phyloP scores from a whole-genome alignment of 495 filamentous ascomycete genomes.

The Penicillium arizonense region DNA sequence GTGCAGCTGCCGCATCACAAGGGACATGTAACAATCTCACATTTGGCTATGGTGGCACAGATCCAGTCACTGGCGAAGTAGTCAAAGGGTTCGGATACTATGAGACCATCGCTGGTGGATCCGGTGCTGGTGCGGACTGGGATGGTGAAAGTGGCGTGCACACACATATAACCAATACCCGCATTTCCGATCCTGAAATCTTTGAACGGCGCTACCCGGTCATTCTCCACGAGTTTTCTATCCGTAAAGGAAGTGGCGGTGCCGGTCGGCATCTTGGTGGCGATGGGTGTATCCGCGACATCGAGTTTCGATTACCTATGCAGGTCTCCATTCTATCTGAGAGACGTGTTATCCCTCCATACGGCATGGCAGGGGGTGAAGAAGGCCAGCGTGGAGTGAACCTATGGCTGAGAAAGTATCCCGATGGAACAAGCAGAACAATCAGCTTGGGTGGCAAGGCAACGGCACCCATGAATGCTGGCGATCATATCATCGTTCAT shows the following conservation, averaged over 20 bases:
- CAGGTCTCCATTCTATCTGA: slow-evolving; percentile 89
- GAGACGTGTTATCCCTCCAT: slow-evolving; percentile 80
- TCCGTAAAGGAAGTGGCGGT: slow-evolving; percentile 68
- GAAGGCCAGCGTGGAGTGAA: slow-evolving; percentile 52
- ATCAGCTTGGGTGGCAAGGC: slow-evolving; percentile 95
- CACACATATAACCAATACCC: slow-evolving; percentile 97
- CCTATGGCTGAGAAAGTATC: slow-evolving; percentile 14
- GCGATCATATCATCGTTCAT: slow-evolving; percentile 78
- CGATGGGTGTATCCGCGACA: slow-evolving; percentile 88
- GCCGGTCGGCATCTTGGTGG: slow-evolving; percentile 76
- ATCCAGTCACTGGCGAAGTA: slow-evolving; percentile 79
- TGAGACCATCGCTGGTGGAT: slow-evolving; percentile 93
- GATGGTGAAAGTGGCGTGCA: slow-evolving; percentile 88
- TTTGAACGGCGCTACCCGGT: slow-evolving; percentile 94
- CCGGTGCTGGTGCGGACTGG: slow-evolving; percentile 85
- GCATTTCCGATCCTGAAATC: slow-evolving; percentile 95
- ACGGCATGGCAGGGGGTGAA: slow-evolving; percentile 82
- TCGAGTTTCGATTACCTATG: slow-evolving; percentile 88
- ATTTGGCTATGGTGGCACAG: slow-evolving; percentile 43
- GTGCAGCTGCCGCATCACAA: slow-evolving; percentile 86
- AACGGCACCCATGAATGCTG: slow-evolving; percentile 77
- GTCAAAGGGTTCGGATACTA: slow-evolving; percentile 89
- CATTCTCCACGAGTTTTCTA: slow-evolving; percentile 78
- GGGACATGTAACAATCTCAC: slow-evolving; percentile 89
- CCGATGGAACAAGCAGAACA: slow-evolving; percentile 84